These are phyloP conservation scores for Ilex aquifolium DNA, from an alignment of 257 asterid genomes.

Conservation along the genomic window DNA sequence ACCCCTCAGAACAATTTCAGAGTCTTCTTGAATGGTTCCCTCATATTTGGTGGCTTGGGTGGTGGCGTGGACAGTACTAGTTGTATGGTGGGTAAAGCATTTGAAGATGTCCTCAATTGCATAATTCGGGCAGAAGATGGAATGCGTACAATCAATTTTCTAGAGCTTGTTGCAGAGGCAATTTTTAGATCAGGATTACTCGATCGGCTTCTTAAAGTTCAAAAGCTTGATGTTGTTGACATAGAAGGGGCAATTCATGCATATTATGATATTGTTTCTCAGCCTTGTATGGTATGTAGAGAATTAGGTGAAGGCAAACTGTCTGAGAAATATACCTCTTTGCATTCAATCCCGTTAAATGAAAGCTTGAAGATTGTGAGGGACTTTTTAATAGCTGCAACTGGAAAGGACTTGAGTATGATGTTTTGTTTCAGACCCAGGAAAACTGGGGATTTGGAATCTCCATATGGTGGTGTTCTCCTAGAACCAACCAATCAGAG, in stretches of 20 bases:
- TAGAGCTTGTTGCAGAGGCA: conserved; percentile 70
- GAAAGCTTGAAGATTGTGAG: conserved; percentile 65
- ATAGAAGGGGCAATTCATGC: conserved; percentile 95
- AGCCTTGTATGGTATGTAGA: conserved; percentile 65
- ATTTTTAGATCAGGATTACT: conserved; percentile 54
- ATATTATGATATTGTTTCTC: conserved; percentile 63
- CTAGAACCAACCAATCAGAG: conserved; percentile 65
- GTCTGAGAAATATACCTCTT: conserved; percentile 37
- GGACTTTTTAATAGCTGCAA: conserved; percentile 84
- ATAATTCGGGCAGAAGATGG: conserved; percentile 61
- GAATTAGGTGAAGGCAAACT: conserved; percentile 29
- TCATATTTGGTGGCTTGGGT: conserved; percentile 74
- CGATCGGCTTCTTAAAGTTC: conserved; percentile 75
- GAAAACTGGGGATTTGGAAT: conserved; percentile 32
- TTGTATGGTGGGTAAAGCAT: conserved; percentile 38
- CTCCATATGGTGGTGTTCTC: conserved; percentile 41
- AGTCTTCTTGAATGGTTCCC: conserved; percentile 81
- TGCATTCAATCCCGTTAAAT: conserved; percentile 58
- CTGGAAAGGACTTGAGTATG: conserved; percentile 94
- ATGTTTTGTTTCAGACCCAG: conserved; percentile 71
- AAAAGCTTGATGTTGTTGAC: conserved; percentile 72
- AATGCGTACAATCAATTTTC: conserved; percentile 49
- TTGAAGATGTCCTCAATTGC: conserved; percentile 55
- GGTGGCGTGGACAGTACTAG: conserved; percentile 42
- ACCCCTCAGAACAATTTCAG: conserved; percentile 95